A percentile compares a stretch with the other conserved stretches of the same genome.
These are phyloP conservation scores for Aspergillus steynii DNA, from an alignment of 495 filamentous ascomycete species.

Conservation along the genomic window DNA sequence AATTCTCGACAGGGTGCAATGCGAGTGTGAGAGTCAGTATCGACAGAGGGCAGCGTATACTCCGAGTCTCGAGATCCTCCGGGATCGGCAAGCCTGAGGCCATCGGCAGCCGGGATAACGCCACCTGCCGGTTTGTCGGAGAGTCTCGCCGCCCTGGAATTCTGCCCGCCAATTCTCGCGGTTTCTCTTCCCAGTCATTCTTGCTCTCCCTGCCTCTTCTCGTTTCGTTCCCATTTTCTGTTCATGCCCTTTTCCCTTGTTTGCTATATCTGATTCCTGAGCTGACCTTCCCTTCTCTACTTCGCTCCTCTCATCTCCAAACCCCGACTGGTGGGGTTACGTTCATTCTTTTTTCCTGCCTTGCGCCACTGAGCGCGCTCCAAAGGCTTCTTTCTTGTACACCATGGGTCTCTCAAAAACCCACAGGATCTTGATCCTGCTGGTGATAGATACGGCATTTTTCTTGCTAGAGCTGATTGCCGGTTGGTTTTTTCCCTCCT, in stretches of 20 bases:
- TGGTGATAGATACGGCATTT: slow-evolving; percentile 86
- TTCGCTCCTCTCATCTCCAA: neutral
- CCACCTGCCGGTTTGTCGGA: neutral
- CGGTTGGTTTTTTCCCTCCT: slow-evolving; percentile 45
- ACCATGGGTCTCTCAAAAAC: slow-evolving; percentile 90
- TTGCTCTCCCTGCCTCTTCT: neutral
- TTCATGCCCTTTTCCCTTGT: neutral
- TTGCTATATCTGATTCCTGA: neutral
- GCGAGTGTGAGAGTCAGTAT: no score
- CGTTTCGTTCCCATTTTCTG: neutral
- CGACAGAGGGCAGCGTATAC: neutral
- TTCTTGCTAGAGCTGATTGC: slow-evolving; percentile 85
- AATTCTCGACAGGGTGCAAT: no score
- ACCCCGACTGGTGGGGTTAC: neutral
- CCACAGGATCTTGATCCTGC: slow-evolving; percentile 85
- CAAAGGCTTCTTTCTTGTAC: slow-evolving; percentile 8
- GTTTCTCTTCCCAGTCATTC: neutral
- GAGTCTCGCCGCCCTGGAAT: neutral
- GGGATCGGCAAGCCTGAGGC: slow-evolving; percentile 1
- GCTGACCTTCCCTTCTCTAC: slow-evolving; percentile 1
- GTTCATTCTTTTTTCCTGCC: slow-evolving; percentile 13
- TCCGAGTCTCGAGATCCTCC: neutral
- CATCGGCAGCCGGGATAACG: slow-evolving; percentile 1
- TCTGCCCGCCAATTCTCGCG: neutral
- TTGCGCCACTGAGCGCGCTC: slow-evolving; percentile 33